Conservation (phyloP, 192 early-diverging fungal species). For the Geranomyces variabilis region DNA sequence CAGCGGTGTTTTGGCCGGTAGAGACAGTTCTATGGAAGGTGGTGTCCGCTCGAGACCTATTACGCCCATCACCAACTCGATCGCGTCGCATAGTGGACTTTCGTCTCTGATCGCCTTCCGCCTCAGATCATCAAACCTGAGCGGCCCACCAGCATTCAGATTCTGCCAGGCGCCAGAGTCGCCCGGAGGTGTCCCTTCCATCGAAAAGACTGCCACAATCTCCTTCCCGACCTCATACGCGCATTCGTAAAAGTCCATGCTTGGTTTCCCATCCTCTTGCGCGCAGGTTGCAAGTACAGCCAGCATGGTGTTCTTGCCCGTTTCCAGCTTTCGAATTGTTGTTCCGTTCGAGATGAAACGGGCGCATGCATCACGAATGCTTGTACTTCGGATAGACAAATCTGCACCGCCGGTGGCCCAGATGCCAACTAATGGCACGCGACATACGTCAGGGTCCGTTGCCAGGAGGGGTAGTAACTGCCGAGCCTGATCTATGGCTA, state of each 20-base stretch:
- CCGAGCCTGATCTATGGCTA: slow-evolving; percentile 7
- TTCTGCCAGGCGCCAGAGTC: too few relatives aligned
- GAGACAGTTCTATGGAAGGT: too few relatives aligned
- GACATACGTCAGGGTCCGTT: not conserved
- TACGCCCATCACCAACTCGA: not conserved
- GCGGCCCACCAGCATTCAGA: too few relatives aligned
- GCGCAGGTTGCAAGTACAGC: not conserved
- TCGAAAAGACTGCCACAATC: too few relatives aligned
- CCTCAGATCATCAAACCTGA: not conserved
- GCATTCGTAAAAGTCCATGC: slow-evolving; percentile 5
- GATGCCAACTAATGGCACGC: not conserved
- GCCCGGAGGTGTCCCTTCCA: too few relatives aligned
- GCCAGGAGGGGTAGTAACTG: not conserved
- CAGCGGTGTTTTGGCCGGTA: too few relatives aligned
- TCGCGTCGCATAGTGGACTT: not conserved
- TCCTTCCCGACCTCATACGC: not conserved
- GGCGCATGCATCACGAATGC: not conserved
- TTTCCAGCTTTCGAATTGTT: not conserved
- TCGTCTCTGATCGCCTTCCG: not conserved
- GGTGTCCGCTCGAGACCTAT: too few relatives aligned
- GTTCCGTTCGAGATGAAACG: not conserved
- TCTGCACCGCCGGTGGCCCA: not conserved
- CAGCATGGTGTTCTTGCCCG: not conserved
- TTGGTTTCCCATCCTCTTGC: not conserved
- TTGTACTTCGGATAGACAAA: not conserved